A percentile compares a stretch with the other conserved stretches of the same genome.
Conservation (phyloP, 2,329 filamentous ascomycete genomes). For the Cladosporium colombiae region DNA sequence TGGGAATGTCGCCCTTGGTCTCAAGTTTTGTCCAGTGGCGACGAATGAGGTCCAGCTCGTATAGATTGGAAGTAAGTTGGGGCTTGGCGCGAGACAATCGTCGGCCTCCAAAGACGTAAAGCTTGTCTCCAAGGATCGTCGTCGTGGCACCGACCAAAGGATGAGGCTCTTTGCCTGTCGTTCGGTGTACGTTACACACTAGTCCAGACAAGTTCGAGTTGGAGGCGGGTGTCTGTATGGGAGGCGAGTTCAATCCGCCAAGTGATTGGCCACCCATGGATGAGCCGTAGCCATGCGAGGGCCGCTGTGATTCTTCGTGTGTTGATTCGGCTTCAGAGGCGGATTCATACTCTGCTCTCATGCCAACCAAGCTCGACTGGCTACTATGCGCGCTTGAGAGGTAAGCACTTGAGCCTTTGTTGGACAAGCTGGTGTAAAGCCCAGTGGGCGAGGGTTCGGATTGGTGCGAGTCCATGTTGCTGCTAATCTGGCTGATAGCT, state of each 20-base stretch:
- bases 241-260: slow-evolving; percentile 44
- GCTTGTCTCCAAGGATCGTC: slow-evolving; percentile 89
- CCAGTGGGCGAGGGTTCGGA: slow-evolving; percentile 47
- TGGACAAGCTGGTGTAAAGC: slow-evolving; percentile 39
- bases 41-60: slow-evolving; percentile 86
- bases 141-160: slow-evolving; percentile 93
- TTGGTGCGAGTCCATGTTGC: slow-evolving; percentile 50
- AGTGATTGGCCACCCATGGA: slow-evolving; percentile 60
- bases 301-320: slow-evolving; percentile 30
- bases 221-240: slow-evolving; percentile 44
- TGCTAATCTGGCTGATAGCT: slow-evolving; percentile 47
- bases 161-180: slow-evolving; percentile 87
- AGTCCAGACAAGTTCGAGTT: slow-evolving; percentile 62
- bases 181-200: slow-evolving; percentile 72
- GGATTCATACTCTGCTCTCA: slow-evolving; percentile 45
- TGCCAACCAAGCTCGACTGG: slow-evolving; percentile 47
- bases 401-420: slow-evolving; percentile 40
- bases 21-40: slow-evolving; percentile 93
- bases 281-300: slow-evolving; percentile 34
- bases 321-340: slow-evolving; percentile 39
- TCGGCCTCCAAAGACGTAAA: slow-evolving; percentile 94
- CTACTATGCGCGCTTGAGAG: slow-evolving; percentile 48
- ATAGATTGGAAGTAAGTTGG: slow-evolving; percentile 84
- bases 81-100: slow-evolving; percentile 82
- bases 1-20: slow-evolving; percentile 78